Conservation (phyloP, 176 grass and related monocot genomes). For the Guadua angustifolia region DNA sequence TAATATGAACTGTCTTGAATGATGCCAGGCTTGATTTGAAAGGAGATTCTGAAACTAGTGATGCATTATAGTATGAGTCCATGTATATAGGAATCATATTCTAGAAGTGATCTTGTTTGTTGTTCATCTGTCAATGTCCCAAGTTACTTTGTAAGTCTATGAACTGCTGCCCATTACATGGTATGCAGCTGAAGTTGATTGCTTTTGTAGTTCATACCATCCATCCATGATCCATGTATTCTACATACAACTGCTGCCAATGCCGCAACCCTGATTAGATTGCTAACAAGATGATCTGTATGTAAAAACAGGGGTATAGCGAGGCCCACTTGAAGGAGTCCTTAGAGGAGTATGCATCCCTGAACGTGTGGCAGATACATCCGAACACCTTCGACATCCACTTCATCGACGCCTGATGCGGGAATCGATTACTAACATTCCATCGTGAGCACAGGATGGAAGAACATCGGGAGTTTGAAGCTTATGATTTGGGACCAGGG, state of each 20-base stretch:
- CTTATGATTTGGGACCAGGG: not conserved
- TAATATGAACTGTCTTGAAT: too few species aligned
- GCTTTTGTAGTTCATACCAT: too few species aligned
- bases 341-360: slow-evolving; percentile 92
- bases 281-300: slow-evolving; percentile 31
- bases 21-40: too few species aligned
- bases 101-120: too few species aligned
- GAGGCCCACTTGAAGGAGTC: slow-evolving; percentile 97
- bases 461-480: not conserved
- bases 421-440: slow-evolving; percentile 1
- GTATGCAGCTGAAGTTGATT: too few species aligned
- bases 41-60: too few species aligned
- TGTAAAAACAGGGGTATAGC: slow-evolving; percentile 76
- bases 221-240: too few species aligned
- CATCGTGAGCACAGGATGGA: slow-evolving; percentile 25
- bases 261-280: not conserved
- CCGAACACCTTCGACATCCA: slow-evolving; percentile 91
- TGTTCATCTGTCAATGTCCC: too few species aligned
- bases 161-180: too few species aligned
- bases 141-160: too few species aligned
- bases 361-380: slow-evolving; percentile 99
- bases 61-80: too few species aligned
- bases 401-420: slow-evolving; percentile 81
- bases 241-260: not conserved
- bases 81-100: too few species aligned